Evolutionary conservation across 2,329 filamentous ascomycete genomes (phyloP).

Genomic region (Scytalidium lignicola): DNA sequence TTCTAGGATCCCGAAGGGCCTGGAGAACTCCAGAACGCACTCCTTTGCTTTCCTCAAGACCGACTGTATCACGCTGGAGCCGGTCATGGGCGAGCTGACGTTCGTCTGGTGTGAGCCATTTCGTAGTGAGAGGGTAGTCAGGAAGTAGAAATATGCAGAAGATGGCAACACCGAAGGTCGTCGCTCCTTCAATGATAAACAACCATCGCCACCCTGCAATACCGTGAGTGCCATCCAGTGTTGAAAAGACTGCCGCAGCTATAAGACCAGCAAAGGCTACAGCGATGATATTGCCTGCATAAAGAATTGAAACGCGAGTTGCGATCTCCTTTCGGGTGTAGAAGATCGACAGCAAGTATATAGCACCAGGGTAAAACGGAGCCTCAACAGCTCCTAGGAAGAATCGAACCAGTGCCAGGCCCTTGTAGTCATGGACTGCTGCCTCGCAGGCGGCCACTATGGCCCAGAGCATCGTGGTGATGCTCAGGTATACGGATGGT

Average conservation of each 20-base stretch:
- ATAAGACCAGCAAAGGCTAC: constrained; percentile 48
- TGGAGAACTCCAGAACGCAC: constrained; percentile 36
- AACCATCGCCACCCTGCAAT: constrained; percentile 43
- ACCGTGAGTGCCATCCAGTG: constrained; percentile 6
- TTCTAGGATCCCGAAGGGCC: constrained; percentile 35
- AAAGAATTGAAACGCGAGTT: constrained; percentile 39
- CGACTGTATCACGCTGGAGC: constrained; percentile 39
- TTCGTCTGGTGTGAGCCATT: constrained; percentile 38
- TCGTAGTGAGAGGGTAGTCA: constrained; percentile 30
- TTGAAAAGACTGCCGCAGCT: constrained; percentile 35
- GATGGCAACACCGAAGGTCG: constrained; percentile 44
- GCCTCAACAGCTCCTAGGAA: constrained; percentile 14
- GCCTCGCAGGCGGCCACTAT: constrained; percentile 29
- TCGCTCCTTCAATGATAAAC: constrained; percentile 43
- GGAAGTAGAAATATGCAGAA: constrained; percentile 27
- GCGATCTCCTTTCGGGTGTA: constrained; percentile 47
- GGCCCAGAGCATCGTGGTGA: constrained; percentile 31
- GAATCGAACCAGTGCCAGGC: constrained; percentile 33
- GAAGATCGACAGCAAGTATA: constrained; percentile 47
- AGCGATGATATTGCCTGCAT: constrained; percentile 38
- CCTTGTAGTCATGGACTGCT: constrained; percentile 33
- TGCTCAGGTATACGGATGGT: constrained; percentile 38
- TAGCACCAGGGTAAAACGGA: constrained; percentile 41
- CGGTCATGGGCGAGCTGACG: constrained; percentile 33
- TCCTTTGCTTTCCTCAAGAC: constrained; percentile 29